phyloP scores from a whole-genome alignment of 169 alveolate genomes.

The Plasmodium knowlesi region DNA sequence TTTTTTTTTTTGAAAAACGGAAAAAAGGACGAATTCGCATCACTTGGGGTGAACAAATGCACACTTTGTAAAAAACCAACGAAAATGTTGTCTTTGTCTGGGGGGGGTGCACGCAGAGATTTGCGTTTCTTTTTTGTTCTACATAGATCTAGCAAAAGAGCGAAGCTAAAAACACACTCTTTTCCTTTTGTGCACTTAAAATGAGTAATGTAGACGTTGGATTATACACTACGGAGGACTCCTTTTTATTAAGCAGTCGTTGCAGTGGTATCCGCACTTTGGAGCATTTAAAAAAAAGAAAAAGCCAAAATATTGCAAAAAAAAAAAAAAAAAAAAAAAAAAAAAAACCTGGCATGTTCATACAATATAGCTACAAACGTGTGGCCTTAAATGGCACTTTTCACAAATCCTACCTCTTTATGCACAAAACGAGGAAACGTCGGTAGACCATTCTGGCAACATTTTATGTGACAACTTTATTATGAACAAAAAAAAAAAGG shows the following conservation, averaged over 20 bases:
- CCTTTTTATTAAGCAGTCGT: background rate
- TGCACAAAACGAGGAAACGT: conserved; percentile 8
- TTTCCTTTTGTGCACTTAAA: background rate
- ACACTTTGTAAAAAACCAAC: background rate
- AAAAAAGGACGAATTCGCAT: background rate
- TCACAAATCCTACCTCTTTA: conserved; percentile 21
- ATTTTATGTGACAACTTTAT: background rate
- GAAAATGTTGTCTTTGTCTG: background rate
- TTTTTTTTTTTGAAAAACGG: background rate
- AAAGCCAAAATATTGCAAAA: background rate
- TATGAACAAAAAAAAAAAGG: conserved; percentile 4
- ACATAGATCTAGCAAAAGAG: background rate
- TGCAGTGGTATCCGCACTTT: conserved; percentile 32
- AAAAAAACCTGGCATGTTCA: conserved; percentile 36
- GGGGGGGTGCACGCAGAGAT: background rate
- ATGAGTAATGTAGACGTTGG: conserved; percentile 4
- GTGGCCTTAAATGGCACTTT: conserved; percentile 11
- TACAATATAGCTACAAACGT: conserved; percentile 40
- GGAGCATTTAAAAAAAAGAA: conserved; percentile 40
- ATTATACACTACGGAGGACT: background rate
- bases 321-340: conserved; percentile 23
- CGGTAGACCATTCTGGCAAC: background rate
- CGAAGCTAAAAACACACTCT: background rate
- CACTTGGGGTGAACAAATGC: background rate
- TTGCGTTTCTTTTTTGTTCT: conserved; percentile 3